These are phyloP conservation scores for Capronia americana DNA, from an alignment of 2,329 filamentous ascomycete genomes.

Conservation along the genomic window DNA sequence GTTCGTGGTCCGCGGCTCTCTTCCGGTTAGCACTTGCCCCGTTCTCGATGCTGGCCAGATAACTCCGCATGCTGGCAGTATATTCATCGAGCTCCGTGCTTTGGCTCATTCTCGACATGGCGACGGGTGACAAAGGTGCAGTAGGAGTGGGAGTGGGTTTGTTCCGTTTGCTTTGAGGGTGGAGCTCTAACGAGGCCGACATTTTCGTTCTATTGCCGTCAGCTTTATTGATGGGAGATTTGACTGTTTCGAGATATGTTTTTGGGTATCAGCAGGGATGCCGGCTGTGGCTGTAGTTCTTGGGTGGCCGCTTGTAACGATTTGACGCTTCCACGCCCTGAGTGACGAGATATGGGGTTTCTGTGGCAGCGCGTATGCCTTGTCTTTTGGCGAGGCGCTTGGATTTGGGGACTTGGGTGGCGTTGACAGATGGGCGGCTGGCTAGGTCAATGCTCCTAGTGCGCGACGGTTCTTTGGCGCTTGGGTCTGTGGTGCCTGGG, in stretches of 20 bases:
- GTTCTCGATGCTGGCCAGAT: constrained; percentile 33
- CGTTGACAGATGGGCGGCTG: background rate
- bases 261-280: background rate
- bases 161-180: constrained; percentile 22
- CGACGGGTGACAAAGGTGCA: constrained; percentile 14
- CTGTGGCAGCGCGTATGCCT: background rate
- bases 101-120: constrained; percentile 31
- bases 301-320: background rate
- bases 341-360: background rate
- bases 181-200: constrained; percentile 17
- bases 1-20: constrained; percentile 26
- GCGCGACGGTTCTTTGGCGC: background rate
- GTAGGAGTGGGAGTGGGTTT: constrained; percentile 9
- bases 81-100: constrained; percentile 38
- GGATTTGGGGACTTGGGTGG: background rate
- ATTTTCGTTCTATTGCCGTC: constrained; percentile 13
- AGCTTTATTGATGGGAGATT: background rate
- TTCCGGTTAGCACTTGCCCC: constrained; percentile 18
- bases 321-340: background rate
- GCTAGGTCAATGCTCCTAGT: background rate
- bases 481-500: background rate
- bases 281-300: background rate
- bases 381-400: background rate
- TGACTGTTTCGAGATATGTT: background rate
- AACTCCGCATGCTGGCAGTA: constrained; percentile 38